Percentiles rank a stretch among this genome's conserved stretches.
phyloP scores from a whole-genome alignment of 352 stramenopile genomes.

The Pythium sukuiense region DNA sequence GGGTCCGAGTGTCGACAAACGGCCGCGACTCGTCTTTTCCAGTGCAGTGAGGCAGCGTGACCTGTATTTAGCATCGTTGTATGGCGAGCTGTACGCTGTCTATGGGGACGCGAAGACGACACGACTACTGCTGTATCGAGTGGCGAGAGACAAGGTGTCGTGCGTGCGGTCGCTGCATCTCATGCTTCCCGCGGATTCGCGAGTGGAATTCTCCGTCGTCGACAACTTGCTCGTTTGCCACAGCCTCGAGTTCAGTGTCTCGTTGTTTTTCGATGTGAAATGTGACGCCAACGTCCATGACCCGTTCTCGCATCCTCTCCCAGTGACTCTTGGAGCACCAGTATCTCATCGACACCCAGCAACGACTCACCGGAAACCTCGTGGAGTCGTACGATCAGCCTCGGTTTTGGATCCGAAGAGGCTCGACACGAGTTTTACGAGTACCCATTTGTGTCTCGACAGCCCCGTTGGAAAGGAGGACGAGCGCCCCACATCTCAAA shows the following conservation, averaged over 20 bases:
- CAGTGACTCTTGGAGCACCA: constrained; percentile 50
- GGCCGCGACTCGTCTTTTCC: constrained; percentile 74
- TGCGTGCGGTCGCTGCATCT: constrained; percentile 78
- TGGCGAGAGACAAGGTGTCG: constrained; percentile 57
- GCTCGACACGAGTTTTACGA: background rate
- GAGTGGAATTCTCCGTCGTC: constrained; percentile 71
- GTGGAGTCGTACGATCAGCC: background rate
- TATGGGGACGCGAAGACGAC: constrained; percentile 57
- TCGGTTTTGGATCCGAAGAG: constrained; percentile 2
- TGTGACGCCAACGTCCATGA: constrained; percentile 55
- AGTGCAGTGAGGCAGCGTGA: constrained; percentile 48
- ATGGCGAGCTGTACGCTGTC: constrained; percentile 64
- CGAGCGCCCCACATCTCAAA: background rate
- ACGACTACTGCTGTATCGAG: constrained; percentile 73
- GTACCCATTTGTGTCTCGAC: background rate
- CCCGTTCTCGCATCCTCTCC: constrained; percentile 71
- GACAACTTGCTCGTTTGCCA: constrained; percentile 85
- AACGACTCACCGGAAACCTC: background rate
- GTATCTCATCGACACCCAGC: background rate
- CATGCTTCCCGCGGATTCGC: constrained; percentile 57
- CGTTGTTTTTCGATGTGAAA: constrained; percentile 78
- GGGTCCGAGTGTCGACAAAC: constrained; percentile 58
- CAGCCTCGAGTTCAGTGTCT: constrained; percentile 79
- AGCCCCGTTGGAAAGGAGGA: constrained; percentile 1
- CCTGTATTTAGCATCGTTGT: constrained; percentile 66